Conservation (phyloP, 129 eudicot genomes). For the Apium graveolens region DNA sequence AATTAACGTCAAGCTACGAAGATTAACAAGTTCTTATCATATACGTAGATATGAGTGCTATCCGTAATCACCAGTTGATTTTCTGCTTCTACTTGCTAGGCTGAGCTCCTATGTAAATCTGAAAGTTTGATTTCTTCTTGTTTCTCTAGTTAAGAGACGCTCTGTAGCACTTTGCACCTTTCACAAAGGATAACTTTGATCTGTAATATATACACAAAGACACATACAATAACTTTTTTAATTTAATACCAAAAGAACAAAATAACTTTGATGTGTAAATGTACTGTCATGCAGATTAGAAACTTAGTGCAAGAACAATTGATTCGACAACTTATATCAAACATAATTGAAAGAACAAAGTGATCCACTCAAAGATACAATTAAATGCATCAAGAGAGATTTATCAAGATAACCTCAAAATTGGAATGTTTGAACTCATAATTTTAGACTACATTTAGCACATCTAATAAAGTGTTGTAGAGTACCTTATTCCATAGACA, state of each 20-base stretch:
- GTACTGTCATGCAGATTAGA: background rate
- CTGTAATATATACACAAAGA: background rate
- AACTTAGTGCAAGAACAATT: background rate
- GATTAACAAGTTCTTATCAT: background rate
- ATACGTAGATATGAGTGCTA: background rate
- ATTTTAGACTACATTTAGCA: background rate
- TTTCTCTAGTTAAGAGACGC: background rate
- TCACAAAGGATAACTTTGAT: background rate
- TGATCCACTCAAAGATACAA: background rate
- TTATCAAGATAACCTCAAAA: background rate
- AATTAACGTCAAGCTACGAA: background rate
- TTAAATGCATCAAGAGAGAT: background rate
- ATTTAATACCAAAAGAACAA: background rate
- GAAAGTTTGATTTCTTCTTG: background rate
- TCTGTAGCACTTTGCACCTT: background rate
- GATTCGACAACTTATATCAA: background rate
- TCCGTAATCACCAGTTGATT: background rate
- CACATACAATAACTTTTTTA: background rate
- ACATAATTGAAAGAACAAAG: background rate
- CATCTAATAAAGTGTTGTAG: background rate
- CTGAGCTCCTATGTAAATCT: conserved; percentile 4
- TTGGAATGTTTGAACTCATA: background rate
- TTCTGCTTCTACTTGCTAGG: background rate
- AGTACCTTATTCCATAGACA: background rate
- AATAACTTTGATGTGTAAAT: background rate